phyloP scores from a whole-genome alignment of 345 rosid genomes.

The Triadica sebifera region DNA sequence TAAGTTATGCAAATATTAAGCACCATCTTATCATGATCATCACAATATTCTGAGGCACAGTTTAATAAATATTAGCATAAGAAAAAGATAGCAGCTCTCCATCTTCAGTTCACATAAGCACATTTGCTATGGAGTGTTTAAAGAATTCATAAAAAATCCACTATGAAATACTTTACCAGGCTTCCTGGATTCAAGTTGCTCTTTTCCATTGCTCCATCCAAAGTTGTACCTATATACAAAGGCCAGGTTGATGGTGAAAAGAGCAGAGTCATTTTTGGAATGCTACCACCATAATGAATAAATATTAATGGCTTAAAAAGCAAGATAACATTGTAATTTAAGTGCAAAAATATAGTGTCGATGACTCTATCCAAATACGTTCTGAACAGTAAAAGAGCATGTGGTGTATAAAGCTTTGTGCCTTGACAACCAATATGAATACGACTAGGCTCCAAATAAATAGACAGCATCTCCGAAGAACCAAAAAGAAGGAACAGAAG shows the following conservation, averaged over 20 bases:
- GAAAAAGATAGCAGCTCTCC: background rate
- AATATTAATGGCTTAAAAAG: background rate
- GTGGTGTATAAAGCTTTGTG: background rate
- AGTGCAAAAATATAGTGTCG: too few relatives aligned
- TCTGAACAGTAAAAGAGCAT: background rate
- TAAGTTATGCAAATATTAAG: background rate
- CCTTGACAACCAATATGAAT: constrained; percentile 2
- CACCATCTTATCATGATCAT: background rate
- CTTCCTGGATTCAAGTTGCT: constrained; percentile 90
- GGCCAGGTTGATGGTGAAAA: background rate
- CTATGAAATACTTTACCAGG: constrained; percentile 45
- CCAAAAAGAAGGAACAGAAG: constrained; percentile 2
- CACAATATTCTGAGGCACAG: background rate
- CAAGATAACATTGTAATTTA: background rate
- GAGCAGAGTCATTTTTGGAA: background rate
- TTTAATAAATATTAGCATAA: background rate
- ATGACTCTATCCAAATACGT: too few relatives aligned
- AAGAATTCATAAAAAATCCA: background rate
- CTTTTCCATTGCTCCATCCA: constrained; percentile 98
- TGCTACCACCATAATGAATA: constrained; percentile 8
- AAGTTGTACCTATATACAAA: constrained; percentile 63
- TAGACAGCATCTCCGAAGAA: background rate
- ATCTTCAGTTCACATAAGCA: background rate
- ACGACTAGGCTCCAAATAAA: background rate
- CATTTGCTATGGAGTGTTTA: background rate